phyloP scores from a whole-genome alignment of 768 basidiomycete genomes.

The Solioccasus polychromus region DNA sequence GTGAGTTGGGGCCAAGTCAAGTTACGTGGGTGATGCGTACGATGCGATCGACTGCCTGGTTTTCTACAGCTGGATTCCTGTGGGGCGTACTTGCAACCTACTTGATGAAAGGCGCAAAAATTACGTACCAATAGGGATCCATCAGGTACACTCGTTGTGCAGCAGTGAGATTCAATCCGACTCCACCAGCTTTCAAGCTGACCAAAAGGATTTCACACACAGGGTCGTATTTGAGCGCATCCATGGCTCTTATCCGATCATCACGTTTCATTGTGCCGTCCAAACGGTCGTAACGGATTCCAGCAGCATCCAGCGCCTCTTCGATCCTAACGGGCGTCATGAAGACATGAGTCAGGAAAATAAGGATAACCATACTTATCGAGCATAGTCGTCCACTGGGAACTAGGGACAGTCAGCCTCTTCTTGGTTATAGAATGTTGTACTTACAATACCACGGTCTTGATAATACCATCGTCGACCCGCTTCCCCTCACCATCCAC shows the following conservation, averaged over 20 bases:
- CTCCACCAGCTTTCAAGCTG: slow-evolving; percentile 95
- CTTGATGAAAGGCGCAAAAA: not conserved
- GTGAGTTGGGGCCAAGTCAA: not conserved
- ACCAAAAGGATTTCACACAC: slow-evolving; percentile 91
- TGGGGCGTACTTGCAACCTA: not conserved
- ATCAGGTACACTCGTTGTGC: slow-evolving; percentile 93
- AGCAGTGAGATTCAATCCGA: slow-evolving; percentile 92
- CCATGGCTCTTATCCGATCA: slow-evolving; percentile 89
- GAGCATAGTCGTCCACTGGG: slow-evolving; percentile 93
- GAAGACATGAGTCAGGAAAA: slow-evolving; percentile 2
- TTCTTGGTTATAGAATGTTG: slow-evolving; percentile 12
- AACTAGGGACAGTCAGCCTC: slow-evolving; percentile 44
- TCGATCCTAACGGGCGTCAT: slow-evolving; percentile 58
- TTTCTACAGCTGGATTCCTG: slow-evolving; percentile 97
- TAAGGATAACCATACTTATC: slow-evolving; percentile 58
- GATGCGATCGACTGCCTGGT: slow-evolving; percentile 97
- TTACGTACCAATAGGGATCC: slow-evolving; percentile 87
- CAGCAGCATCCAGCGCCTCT: slow-evolving; percentile 78
- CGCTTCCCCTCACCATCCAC: slow-evolving; percentile 71
- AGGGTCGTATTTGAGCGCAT: slow-evolving; percentile 86
- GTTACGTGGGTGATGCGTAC: slow-evolving; percentile 46
- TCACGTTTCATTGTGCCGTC: slow-evolving; percentile 99
- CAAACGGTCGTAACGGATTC: slow-evolving; percentile 86
- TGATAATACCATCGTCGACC: slow-evolving; percentile 67
- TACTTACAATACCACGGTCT: slow-evolving; percentile 95